These are phyloP conservation scores for Thalassiosira tumida DNA, from an alignment of 352 stramenopile genomes.

Conservation along the genomic window DNA sequence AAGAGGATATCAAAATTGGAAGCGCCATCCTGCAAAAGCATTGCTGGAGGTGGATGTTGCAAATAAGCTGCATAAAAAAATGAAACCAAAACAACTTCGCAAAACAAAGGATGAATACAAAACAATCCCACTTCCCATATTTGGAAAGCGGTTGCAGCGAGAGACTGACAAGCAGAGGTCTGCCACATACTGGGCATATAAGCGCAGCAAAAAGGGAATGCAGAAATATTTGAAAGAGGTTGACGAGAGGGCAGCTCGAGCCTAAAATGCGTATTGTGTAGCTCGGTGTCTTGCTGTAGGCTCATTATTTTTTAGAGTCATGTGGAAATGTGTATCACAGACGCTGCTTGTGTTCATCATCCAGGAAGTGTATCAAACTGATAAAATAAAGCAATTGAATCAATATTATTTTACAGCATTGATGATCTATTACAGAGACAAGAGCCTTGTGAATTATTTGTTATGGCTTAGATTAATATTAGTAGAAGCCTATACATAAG, in stretches of 20 bases:
- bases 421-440: no score
- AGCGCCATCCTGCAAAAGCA: conserved; percentile 30
- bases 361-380: no score
- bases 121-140: not conserved
- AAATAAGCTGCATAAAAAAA: conserved; percentile 36
- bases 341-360: no score
- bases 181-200: conserved; percentile 9
- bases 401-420: no score
- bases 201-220: conserved; percentile 43
- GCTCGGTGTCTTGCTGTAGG: no score
- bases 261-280: no score
- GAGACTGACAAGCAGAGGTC: conserved; percentile 11
- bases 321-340: no score
- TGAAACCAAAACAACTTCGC: conserved; percentile 1
- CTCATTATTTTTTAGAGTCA: no score
- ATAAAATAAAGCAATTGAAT: no score
- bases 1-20: conserved; percentile 43
- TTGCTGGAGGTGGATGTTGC: conserved; percentile 28
- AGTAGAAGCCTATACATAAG: no score
- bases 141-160: not conserved
- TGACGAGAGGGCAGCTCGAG: not conserved
- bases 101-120: conserved; percentile 11
- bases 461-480: no score
- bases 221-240: conserved; percentile 43
- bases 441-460: no score